Conservation (phyloP, 805 yeast species). For the Kazachstania viticola region DNA sequence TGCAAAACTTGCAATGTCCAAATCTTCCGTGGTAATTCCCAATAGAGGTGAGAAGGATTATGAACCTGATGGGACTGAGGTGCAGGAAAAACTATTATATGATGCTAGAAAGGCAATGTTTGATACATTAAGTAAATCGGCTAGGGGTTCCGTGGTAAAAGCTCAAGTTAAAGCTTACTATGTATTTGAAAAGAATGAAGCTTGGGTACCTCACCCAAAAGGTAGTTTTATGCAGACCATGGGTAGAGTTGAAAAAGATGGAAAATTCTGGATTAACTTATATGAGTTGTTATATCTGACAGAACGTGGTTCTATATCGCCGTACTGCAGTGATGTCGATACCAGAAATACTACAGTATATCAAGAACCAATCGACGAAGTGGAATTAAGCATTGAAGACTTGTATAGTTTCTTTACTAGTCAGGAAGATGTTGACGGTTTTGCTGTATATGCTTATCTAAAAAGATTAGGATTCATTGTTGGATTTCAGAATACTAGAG, state of each 20-base stretch:
- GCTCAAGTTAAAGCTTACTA: constrained; percentile 43
- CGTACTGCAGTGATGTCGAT: too few relatives aligned
- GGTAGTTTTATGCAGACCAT: constrained; percentile 68
- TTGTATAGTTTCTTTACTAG: constrained; percentile 41
- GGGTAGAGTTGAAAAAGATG: constrained; percentile 46
- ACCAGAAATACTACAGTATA: too few relatives aligned
- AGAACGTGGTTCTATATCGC: constrained; percentile 63
- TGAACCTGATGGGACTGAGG: constrained; percentile 64
- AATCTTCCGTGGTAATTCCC: constrained; percentile 31
- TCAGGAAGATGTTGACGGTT: constrained; percentile 37
- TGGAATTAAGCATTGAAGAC: constrained; percentile 44
- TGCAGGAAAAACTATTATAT: constrained; percentile 38
- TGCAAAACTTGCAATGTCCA: constrained; percentile 16
- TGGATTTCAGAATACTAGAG: constrained; percentile 4
- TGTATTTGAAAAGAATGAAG: constrained; percentile 25
- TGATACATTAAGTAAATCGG: constrained; percentile 39
- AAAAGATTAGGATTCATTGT: constrained; percentile 73
- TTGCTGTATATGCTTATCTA: constrained; percentile 60
- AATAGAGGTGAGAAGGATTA: constrained; percentile 78
- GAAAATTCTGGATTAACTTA: constrained; percentile 40
- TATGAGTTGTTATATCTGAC: constrained; percentile 68
- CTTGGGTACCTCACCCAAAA: constrained; percentile 37
- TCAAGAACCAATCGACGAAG: constrained; percentile 6
- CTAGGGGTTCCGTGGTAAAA: constrained; percentile 38
- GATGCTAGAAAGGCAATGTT: constrained; percentile 63